Evolutionary conservation across 345 rosid genomes (phyloP).

Genomic region (Rhodamnia argentea): DNA sequence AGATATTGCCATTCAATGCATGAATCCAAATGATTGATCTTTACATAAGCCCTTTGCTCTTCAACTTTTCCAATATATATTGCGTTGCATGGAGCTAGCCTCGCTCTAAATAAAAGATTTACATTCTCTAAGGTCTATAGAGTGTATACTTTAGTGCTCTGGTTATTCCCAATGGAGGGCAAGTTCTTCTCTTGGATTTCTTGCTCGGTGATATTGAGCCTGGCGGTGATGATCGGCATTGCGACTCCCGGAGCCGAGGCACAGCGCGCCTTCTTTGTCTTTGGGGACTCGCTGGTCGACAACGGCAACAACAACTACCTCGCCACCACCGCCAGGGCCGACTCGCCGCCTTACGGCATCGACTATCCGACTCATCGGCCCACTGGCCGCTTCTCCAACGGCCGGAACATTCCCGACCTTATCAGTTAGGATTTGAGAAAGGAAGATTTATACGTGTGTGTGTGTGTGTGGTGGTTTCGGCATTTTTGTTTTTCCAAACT

Average conservation of each 20-base stretch:
- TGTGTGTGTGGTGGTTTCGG: background rate
- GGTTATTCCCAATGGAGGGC: background rate
- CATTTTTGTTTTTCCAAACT: background rate
- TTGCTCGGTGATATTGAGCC: background rate
- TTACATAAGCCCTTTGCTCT: background rate
- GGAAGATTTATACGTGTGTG: background rate
- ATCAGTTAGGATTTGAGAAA: conserved; percentile 9
- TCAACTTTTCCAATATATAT: background rate
- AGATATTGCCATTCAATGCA: background rate
- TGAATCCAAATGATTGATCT: background rate
- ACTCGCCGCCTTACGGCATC: conserved; percentile 30
- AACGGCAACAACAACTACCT: conserved; percentile 44
- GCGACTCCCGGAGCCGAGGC: background rate
- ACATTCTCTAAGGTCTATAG: background rate
- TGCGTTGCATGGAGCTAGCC: background rate
- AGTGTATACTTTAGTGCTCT: background rate
- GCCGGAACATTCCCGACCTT: conserved; percentile 35
- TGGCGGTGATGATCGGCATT: background rate
- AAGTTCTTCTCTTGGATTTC: background rate
- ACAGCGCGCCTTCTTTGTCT: conserved; percentile 7
- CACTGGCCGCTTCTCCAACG: conserved; percentile 24
- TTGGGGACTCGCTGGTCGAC: conserved; percentile 38
- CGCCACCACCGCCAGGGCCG: conserved; percentile 38
- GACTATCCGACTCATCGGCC: conserved; percentile 12
- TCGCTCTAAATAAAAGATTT: background rate